Conservation (phyloP, 1,284 basidiomycete genomes). For the Rhizoctonia solani region DNA sequence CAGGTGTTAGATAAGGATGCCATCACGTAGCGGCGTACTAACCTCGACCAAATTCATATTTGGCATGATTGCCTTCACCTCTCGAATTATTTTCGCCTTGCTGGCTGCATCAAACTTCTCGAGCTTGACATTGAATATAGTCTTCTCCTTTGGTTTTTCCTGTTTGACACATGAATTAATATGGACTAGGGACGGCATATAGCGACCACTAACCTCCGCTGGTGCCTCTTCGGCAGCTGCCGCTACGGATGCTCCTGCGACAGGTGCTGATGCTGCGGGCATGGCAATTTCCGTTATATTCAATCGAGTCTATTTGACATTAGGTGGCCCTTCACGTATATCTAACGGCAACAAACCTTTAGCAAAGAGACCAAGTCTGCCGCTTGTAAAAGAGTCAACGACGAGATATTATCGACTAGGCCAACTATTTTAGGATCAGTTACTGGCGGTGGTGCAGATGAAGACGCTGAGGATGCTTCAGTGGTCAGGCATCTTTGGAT, state of each 20-base stretch:
- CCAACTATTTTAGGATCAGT: constrained; percentile 74
- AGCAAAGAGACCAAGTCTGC: constrained; percentile 92
- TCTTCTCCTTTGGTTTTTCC: constrained; percentile 99
- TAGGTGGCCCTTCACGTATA: background rate
- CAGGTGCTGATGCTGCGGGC: constrained; percentile 74
- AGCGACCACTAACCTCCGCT: constrained; percentile 57
- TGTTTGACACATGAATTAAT: constrained; percentile 44
- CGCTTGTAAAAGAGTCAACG: constrained; percentile 90
- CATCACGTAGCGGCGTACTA: constrained; percentile 46
- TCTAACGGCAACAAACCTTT: constrained; percentile 65
- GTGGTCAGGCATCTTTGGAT: constrained; percentile 34
- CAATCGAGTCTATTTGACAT: constrained; percentile 68
- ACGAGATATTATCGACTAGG: constrained; percentile 94
- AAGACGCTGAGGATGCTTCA: constrained; percentile 31
- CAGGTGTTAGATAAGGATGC: constrained; percentile 46
- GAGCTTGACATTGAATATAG: constrained; percentile 92
- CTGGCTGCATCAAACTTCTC: constrained; percentile 87
- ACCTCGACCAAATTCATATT: constrained; percentile 96
- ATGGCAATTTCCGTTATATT: constrained; percentile 99
- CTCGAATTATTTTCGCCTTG: constrained; percentile 98
- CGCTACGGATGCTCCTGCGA: constrained; percentile 58
- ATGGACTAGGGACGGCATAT: background rate
- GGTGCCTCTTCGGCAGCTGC: constrained; percentile 65
- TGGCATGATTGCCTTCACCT: constrained; percentile 94
- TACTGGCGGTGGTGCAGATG: constrained; percentile 32